A percentile compares a stretch with the other conserved stretches of the same genome.
These are phyloP conservation scores for Apiospora aurea DNA, from an alignment of 2,329 filamentous ascomycete species.

Conservation along the genomic window DNA sequence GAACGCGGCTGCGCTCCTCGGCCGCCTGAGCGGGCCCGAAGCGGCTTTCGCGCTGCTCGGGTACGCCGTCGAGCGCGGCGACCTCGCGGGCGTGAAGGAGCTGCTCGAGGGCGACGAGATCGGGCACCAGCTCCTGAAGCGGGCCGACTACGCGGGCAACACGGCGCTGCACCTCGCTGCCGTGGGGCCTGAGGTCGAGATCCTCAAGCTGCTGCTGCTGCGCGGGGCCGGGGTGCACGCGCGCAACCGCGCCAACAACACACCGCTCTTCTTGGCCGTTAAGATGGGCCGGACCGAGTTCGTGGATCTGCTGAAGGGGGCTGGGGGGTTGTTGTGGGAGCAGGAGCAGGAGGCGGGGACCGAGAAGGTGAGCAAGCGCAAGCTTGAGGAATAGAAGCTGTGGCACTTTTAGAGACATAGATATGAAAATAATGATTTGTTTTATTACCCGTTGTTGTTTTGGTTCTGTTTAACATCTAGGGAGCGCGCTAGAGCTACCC, in stretches of 20 bases:
- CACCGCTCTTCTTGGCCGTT: constrained; percentile 69
- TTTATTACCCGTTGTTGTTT: neutral
- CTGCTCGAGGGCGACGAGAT: constrained; percentile 71
- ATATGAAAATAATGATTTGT: neutral
- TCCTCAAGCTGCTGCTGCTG: constrained; percentile 65
- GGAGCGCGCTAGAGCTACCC: too few species aligned
- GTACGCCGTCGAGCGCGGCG: constrained; percentile 78
- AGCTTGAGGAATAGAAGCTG: neutral
- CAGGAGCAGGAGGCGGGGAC: constrained; percentile 45
- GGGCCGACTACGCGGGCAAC: constrained; percentile 82
- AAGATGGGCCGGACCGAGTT: constrained; percentile 62
- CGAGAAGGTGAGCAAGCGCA: neutral
- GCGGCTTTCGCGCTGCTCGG: constrained; percentile 78
- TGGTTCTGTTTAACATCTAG: neutral
- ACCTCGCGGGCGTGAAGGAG: constrained; percentile 69
- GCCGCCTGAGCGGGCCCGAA: constrained; percentile 60
- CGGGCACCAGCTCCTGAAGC: constrained; percentile 69
- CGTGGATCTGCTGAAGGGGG: constrained; percentile 61
- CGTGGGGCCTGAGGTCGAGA: constrained; percentile 57
- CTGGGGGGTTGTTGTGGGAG: constrained; percentile 66
- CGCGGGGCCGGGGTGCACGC: constrained; percentile 72
- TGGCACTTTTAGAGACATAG: neutral
- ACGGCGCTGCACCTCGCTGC: constrained; percentile 69
- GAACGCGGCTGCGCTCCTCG: constrained; percentile 48
- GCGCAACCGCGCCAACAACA: constrained; percentile 70